Conservation (phyloP, 2,329 filamentous ascomycete species). For the Penicillium occitanis region DNA sequence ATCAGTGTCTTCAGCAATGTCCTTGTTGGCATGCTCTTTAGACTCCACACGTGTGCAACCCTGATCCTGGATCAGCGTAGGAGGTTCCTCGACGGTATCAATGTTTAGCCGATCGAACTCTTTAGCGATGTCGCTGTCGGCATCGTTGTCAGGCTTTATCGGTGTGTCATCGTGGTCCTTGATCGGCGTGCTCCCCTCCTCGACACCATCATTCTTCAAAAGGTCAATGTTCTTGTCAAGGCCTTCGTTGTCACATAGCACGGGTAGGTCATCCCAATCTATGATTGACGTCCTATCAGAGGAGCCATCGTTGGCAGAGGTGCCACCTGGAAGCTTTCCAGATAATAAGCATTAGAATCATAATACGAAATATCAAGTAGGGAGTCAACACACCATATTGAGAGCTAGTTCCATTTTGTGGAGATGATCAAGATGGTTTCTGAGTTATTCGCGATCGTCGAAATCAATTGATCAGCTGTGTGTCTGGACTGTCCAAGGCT, state of each 20-base stretch:
- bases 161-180: background rate
- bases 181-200: background rate
- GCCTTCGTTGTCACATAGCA: background rate
- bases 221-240: background rate
- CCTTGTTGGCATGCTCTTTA: background rate
- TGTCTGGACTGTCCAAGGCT: background rate
- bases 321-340: background rate
- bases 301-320: background rate
- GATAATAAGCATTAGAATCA: background rate
- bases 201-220: background rate
- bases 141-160: background rate
- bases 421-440: background rate
- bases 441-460: background rate
- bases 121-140: background rate
- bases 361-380: background rate
- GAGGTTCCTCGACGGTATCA: background rate
- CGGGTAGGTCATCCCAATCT: background rate
- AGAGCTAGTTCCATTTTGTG: background rate
- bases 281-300: background rate
- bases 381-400: background rate
- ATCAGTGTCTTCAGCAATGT: background rate
- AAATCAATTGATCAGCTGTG: background rate
- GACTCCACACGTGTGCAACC: too few species aligned
- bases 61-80: too few species aligned
- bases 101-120: background rate